Base-by-base conservation (phyloP, 1,284 basidiomycete genomes). In the Leccinum subfulvum region DNA sequence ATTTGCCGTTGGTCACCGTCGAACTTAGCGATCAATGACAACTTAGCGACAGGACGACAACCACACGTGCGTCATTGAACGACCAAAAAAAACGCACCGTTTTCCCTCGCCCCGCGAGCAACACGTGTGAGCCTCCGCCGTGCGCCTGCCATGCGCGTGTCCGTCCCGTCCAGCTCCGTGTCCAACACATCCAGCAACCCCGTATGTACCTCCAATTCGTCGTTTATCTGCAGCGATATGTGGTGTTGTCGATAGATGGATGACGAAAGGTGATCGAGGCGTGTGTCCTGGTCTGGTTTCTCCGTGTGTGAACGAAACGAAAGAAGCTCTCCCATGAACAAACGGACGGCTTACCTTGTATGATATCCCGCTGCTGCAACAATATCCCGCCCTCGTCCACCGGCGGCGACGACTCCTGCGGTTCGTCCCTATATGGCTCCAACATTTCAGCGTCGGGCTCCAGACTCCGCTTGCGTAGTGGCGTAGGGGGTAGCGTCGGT, bases 181-280 rank as follows among this genome's bases (percentile, higher is more conserved):
- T 94, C 92, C 16, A 94, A 84, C 60, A 87, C 86, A 68, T 89
- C 85, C 16, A 95, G 75, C 57, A 95, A 74, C 0, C 91, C 90
- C 41, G 86, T 85, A 70, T 95, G 93, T 1, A 87, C 82, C 60
- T 91, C 91, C 14, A 95, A 78, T 75, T 95, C 93, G 66, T 89
- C 88, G 60, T 91, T 91, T 26, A 95, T 94, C 74, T 94, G 90
- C 7, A 93, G 73, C 1, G 91, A 92, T 5, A 94, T 79, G 68
- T 91, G 84, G 58, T 87, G 88, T 74, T 93, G 91, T 9, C 91
- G 82, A 61, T 80, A 80, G 57, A 94, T 88, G 0, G 91, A 92
- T 63, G 82, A 81, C 14, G 90, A 90, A 4, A 93, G 82, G n/a
- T 82, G 77, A 64, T 89, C 87, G 2, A 94, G 82, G 3, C 88